Conservation (phyloP, 192 early-diverging fungal genomes). For the Podila epicladia region DNA sequence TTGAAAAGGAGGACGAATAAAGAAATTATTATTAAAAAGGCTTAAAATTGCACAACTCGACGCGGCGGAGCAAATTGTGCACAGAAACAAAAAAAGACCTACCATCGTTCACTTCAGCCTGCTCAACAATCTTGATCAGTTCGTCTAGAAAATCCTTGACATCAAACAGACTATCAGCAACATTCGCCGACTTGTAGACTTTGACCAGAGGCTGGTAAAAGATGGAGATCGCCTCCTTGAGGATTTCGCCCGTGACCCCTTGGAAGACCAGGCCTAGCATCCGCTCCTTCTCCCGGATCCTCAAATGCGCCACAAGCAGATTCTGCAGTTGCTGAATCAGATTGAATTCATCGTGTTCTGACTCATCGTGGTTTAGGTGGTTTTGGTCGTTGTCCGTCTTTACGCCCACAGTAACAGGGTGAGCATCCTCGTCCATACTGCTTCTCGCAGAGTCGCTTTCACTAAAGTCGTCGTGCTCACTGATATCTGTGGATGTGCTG, state of each 20-base stretch:
- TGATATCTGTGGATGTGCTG: background rate
- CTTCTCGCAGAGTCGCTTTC: slow-evolving; percentile 7
- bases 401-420: background rate
- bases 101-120: slow-evolving; percentile 40
- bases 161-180: slow-evolving; percentile 61
- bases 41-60: no score
- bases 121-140: slow-evolving; percentile 62
- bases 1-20: no score
- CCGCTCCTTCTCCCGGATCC: slow-evolving; percentile 59
- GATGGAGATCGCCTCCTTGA: slow-evolving; percentile 64
- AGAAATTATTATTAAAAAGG: no score
- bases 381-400: background rate
- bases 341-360: background rate
- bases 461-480: slow-evolving; percentile 7
- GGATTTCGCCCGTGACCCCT: slow-evolving; percentile 61
- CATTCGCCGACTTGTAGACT: slow-evolving; percentile 67
- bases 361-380: background rate
- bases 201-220: slow-evolving; percentile 68
- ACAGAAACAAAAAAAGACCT: slow-evolving; percentile 3
- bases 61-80: background rate
- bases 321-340: slow-evolving; percentile 51
- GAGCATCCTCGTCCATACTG: background rate
- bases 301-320: slow-evolving; percentile 56
- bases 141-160: slow-evolving; percentile 61
- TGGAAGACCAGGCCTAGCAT: slow-evolving; percentile 62